Evolutionary conservation across 2,329 filamentous ascomycete genomes (phyloP), one percentile per base, ranked within the genome.

Genomic region (Sarocladiaceae sp.): DNA sequence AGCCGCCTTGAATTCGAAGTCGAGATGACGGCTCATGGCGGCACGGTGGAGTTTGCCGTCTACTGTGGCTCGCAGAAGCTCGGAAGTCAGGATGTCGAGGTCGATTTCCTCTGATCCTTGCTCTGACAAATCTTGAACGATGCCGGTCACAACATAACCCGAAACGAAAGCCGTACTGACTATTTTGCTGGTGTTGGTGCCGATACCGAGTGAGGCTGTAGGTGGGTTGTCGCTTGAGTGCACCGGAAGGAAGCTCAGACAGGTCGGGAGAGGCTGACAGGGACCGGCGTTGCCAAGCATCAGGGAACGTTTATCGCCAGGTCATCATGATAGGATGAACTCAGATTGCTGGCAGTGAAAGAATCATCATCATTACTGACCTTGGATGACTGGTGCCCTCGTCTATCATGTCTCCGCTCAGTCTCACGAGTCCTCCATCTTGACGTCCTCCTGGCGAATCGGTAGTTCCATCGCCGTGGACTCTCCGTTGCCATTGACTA

Each of bases 401-500:
- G 26, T 29, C 13, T 7, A 13, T 46, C 44, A 44, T 44, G n/a
- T 33, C 23, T 16, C 45, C 42, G 31, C 46, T 45, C 41, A 24
- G 13, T 54, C 16, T 51, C 45, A 55, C 13, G 20, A 46, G 6
- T 59, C 57, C 48, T 66, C 63, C 51, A 64, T 58, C 48, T 67
- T 63, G 10, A 67, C 59, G 47, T 69, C 64, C 44, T 67, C 62
- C 27, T 61, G 60, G 47, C 60, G 55, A 11, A 64, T 57, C 3
- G 61, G 59, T 4, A 63, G 73, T 10, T 83, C 78, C 5, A 85
- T 74, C 3, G 74, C 70, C 33, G 77, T 79, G 1, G 74, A 70
- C 48, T 80, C 77, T 1, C 72, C 6, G 7, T 27, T 42, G 23
- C 44, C 43, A 21, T 47, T 44, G 7, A 34, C 39, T 5, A 35